Evolutionary conservation across 106 monocot species (phyloP), one percentile per base, ranked within the genome.

Genomic region (Acorus gramineus): DNA sequence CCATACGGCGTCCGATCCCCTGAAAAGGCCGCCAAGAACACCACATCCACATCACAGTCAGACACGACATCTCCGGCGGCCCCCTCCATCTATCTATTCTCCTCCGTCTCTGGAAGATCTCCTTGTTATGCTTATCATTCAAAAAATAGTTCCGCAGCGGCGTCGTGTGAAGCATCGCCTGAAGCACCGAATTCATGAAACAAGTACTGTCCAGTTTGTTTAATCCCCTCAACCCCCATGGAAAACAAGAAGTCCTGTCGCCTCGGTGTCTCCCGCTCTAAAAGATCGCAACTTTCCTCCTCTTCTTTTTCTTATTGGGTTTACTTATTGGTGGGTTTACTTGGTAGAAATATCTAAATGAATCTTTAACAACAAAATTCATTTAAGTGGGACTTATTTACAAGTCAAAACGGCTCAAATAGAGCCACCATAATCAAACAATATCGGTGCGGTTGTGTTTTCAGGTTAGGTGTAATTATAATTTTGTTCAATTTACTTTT

Each of bases 171-270:
- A 86, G 58, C 60, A 86, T 50, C 47, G 79, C 82, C 67, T 86
- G 82, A 4, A 86, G 72, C 0, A 86, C 73, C 11, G 86, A 86
- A 64, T 82, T 86, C 86, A 86, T 79, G 65, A 79, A 86, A 56
- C 82, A 86, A 42, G 82, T 86, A 55, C 62, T 86, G 6, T 82
- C 86, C 76, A 86, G 57, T 69, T 86, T 86, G 59, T 79, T 86
- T 64, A 86, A 48, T 14, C 86, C 82, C 45, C 86, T 76, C 70
- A 86, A 11, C 3, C 86, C 82, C 66, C 59, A 75, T 1, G 71
- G 77, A 8, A 62, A 68, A 10, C 64, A 14, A 0, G 66, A 48
- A 46, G 7, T n/a, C 10, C 56, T 52, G 10, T 5, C 13, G 3
- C 59, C 9, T 11, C 68, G n/a, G n/a, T 46, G 44, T 47, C 42